Evolutionary conservation across 2,329 filamentous ascomycete genomes (phyloP).

Genomic region (Acrodontium crateriforme): DNA sequence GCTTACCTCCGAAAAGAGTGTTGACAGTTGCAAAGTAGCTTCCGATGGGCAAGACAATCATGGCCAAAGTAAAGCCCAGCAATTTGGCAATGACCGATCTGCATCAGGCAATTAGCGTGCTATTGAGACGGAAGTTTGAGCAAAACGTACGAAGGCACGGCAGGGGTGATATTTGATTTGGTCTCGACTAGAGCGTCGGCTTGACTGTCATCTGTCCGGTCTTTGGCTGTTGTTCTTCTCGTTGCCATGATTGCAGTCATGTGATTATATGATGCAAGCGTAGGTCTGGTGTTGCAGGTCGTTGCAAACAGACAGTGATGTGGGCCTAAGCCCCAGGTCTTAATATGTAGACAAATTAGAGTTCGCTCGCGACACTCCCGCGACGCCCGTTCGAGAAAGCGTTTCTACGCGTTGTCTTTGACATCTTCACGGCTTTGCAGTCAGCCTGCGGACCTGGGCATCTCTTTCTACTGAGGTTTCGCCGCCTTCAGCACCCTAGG

Average conservation of each 20-base stretch:
- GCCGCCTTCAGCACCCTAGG: no score
- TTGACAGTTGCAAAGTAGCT: constrained; percentile 77
- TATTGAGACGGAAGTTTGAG: not conserved
- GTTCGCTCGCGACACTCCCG: no score
- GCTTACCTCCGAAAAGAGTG: constrained; percentile 59
- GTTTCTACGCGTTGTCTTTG: no score
- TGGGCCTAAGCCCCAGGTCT: no score
- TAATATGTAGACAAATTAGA: no score
- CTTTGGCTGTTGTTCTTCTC: constrained; percentile 48
- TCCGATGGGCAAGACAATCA: constrained; percentile 75
- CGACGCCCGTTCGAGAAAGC: no score
- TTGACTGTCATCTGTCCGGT: constrained; percentile 48
- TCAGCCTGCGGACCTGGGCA: no score
- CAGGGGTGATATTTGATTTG: constrained; percentile 59
- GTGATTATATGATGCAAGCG: no score
- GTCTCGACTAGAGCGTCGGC: constrained; percentile 20
- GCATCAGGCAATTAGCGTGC: constrained; percentile 1
- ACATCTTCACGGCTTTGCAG: no score
- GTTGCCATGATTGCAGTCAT: constrained; percentile 61
- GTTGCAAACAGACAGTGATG: no score
- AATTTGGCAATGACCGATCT: constrained; percentile 84
- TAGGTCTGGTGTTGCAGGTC: no score
- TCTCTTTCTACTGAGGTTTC: no score
- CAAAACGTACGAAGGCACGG: constrained; percentile 58
- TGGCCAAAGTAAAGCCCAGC: constrained; percentile 76